Base-by-base conservation (phyloP, 371 early-diverging fungal species). In the Rhizopus delemar region DNA sequence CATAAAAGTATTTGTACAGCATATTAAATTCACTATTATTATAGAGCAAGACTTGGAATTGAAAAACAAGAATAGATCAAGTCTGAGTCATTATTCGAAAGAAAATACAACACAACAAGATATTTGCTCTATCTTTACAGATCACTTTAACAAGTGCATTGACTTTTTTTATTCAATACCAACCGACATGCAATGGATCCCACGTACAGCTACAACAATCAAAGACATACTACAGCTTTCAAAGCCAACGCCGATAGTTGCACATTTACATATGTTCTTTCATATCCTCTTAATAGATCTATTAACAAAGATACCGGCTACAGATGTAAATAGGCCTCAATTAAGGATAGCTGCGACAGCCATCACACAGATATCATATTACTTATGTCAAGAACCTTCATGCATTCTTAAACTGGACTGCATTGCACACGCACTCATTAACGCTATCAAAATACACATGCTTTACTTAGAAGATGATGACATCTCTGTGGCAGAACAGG, bases 341-440 rank as follows among this genome's bases (percentile, higher is more conserved):
- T 59, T 60, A 45, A 59, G 62, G 35, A 53, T 72, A 9, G 57
- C 65, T 7, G 72, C 72, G 1, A 51, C 75, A 5, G 62, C 68
- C 49, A 70, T 72, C 32, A 75, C 75, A 9, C 75, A 75, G 12
- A 63, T 75, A 5, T 67, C 61, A 5, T 56, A 75, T 51, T 60
- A 58, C 41, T 32, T 66, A 34, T 63, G 67, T 46, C 61, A 69
- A 11, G 59, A 56, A 13, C 72, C 73, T 8, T 57, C 68, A 5
- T 46, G 56, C 45, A 50, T 75, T 2, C 31, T 65, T n/a, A 75
- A 72, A 33, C 71, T 69, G 48, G 75, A 75, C 45, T 63, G 55
- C 29, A 11, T 75, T 15, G 65, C 58, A 0, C 75, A 72, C 38
- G 41, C 61, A 6, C 46, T 69, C 3, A 59, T 68, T 38, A 29